Conservation (phyloP, 176 grass and related monocot species). For the Calamus simplicifolius region DNA sequence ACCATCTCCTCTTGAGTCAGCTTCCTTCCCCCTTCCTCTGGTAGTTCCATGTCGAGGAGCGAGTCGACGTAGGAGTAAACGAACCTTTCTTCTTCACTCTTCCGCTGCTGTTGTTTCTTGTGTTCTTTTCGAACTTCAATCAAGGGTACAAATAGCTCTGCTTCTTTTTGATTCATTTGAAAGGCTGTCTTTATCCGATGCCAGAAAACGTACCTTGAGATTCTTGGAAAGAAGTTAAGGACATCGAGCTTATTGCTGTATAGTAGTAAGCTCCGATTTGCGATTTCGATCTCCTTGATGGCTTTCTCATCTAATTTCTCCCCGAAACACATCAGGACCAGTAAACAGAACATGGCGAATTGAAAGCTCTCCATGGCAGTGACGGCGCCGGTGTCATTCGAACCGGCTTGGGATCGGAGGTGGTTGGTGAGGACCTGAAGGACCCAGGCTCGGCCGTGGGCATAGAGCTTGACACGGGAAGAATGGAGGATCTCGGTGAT, state of each 20-base stretch:
- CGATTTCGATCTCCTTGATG: slow-evolving; percentile 29
- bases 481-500: slow-evolving; percentile 25
- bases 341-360: slow-evolving; percentile 48
- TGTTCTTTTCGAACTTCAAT: not conserved
- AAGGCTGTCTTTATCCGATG: slow-evolving; percentile 13
- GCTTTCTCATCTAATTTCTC: slow-evolving; percentile 11
- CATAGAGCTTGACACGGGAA: slow-evolving; percentile 10
- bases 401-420: not conserved
- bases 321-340: slow-evolving; percentile 59
- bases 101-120: not conserved
- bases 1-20: slow-evolving; percentile 28
- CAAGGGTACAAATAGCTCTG: slow-evolving; percentile 33
- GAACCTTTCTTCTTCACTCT: not conserved
- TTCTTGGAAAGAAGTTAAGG: slow-evolving; percentile 38
- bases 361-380: slow-evolving; percentile 25
- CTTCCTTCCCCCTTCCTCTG: slow-evolving; percentile 22
- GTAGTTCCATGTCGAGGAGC: slow-evolving; percentile 19
- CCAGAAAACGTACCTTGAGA: slow-evolving; percentile 43
- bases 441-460: slow-evolving; percentile 10
- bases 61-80: slow-evolving; percentile 32
- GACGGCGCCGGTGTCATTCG: slow-evolving; percentile 3
- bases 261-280: not conserved
- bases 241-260: slow-evolving; percentile 17
- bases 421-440: slow-evolving; percentile 27
- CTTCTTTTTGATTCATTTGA: slow-evolving; percentile 13